Percentiles rank a stretch among this genome's conserved stretches.
phyloP scores from a whole-genome alignment of 1,284 basidiomycete species.

The Ceratobasidium sp. region DNA sequence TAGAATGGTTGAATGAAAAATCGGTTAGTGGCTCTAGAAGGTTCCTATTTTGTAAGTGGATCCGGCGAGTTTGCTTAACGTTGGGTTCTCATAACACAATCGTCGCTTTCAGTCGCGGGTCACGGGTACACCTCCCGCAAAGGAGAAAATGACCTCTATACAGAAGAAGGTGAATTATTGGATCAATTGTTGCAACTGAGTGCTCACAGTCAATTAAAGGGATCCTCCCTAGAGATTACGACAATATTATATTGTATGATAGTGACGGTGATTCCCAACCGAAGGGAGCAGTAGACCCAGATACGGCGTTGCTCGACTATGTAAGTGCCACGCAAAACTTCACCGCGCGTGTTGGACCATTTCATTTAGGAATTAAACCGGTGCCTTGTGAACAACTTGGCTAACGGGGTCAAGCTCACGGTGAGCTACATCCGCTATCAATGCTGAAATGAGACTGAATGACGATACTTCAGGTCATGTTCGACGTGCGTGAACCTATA shows the following conservation, averaged over 20 bases:
- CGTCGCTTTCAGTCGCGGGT: slow-evolving; percentile 9
- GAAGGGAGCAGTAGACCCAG: background rate
- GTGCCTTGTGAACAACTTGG: background rate
- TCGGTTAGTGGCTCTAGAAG: background rate
- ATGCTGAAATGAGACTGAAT: background rate
- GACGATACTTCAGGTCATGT: slow-evolving; percentile 14
- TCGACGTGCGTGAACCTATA: slow-evolving; percentile 11
- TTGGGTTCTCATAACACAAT: background rate
- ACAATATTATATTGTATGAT: background rate
- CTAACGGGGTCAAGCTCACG: slow-evolving; percentile 24
- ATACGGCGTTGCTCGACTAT: slow-evolving; percentile 23
- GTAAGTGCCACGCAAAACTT: background rate
- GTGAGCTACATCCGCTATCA: slow-evolving; percentile 2
- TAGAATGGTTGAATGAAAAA: slow-evolving; percentile 28
- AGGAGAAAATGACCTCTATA: background rate
- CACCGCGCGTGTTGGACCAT: background rate
- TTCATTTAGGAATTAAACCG: slow-evolving; percentile 16
- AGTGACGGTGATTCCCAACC: background rate
- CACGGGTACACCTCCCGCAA: slow-evolving; percentile 11
- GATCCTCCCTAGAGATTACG: slow-evolving; percentile 27
- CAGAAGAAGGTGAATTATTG: slow-evolving; percentile 9
- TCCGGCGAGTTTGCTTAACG: too few relatives aligned
- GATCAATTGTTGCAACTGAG: background rate
- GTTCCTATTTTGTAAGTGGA: slow-evolving; percentile 26
- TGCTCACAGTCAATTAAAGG: background rate